Conservation (phyloP, 176 grass and related monocot species). For the Melocanna baccifera region DNA sequence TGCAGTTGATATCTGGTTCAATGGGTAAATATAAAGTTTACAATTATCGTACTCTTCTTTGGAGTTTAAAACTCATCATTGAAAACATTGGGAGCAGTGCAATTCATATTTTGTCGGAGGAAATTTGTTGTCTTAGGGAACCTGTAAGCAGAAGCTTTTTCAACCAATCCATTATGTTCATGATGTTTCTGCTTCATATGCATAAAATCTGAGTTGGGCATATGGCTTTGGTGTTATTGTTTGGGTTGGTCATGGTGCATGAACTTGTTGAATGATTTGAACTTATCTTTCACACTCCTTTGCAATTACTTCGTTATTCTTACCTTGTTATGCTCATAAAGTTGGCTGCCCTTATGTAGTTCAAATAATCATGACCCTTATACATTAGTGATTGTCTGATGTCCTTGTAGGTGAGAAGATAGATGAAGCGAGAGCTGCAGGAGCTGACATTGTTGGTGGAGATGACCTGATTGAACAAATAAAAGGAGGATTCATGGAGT, state of each 20-base stretch:
- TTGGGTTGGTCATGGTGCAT: neutral
- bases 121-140: neutral
- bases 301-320: neutral
- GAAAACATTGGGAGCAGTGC: neutral
- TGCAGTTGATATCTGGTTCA: neutral
- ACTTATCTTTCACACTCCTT: neutral
- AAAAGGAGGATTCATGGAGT: slow-evolving; percentile 98
- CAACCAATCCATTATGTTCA: neutral
- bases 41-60: neutral
- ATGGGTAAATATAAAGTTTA: neutral
- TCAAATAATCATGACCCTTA: neutral
- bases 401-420: slow-evolving; percentile 79
- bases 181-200: neutral
- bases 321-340: slow-evolving; percentile 1
- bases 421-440: slow-evolving; percentile 87
- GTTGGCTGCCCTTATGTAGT: neutral
- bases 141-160: neutral
- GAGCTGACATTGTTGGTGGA: slow-evolving; percentile 87
- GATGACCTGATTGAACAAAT: slow-evolving; percentile 93
- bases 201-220: neutral
- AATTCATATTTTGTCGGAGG: neutral
- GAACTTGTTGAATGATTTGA: neutral
- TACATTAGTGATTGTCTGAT: slow-evolving; percentile 1
- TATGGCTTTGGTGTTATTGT: neutral
- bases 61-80: neutral